Conservation (phyloP, 2,329 filamentous ascomycete species). For the Pestalotiopsis sp. region DNA sequence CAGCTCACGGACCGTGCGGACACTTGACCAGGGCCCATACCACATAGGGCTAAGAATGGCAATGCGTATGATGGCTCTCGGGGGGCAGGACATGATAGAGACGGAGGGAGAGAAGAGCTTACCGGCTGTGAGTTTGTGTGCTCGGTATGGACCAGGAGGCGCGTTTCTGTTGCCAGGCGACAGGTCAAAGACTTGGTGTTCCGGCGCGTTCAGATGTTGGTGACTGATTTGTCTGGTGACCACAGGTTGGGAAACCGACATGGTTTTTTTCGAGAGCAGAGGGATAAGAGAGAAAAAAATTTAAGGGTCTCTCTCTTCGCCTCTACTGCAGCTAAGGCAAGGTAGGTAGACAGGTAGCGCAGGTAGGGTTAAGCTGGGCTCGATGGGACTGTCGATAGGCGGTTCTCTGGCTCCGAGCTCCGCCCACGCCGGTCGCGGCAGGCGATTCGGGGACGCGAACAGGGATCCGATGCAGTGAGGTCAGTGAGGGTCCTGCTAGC, state of each 20-base stretch:
- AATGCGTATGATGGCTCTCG: neutral
- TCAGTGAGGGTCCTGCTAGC: conserved; percentile 3
- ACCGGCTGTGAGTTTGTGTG: conserved; percentile 8
- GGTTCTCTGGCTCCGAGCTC: conserved; percentile 1
- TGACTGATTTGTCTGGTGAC: conserved; percentile 4
- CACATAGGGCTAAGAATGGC: neutral
- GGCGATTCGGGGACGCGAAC: neutral
- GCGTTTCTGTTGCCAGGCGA: neutral
- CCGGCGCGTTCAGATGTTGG: neutral
- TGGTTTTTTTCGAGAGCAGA: neutral
- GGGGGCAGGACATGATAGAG: neutral
- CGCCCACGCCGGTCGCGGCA: conserved; percentile 11
- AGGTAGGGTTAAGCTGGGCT: neutral
- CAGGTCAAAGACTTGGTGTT: neutral
- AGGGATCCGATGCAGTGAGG: conserved; percentile 8
- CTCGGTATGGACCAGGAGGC: neutral
- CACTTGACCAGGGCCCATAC: neutral
- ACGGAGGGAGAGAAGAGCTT: neutral
- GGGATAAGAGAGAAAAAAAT: neutral
- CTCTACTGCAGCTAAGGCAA: neutral
- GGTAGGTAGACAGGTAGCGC: neutral
- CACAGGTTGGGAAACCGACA: conserved; percentile 5
- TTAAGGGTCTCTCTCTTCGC: neutral
- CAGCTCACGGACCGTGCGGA: neutral
- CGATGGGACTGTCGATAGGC: conserved; percentile 6